A percentile compares a stretch with the other conserved stretches of the same genome.
Conservation (phyloP, 106 monocot genomes). For the Apostasia shenzhenica region DNA sequence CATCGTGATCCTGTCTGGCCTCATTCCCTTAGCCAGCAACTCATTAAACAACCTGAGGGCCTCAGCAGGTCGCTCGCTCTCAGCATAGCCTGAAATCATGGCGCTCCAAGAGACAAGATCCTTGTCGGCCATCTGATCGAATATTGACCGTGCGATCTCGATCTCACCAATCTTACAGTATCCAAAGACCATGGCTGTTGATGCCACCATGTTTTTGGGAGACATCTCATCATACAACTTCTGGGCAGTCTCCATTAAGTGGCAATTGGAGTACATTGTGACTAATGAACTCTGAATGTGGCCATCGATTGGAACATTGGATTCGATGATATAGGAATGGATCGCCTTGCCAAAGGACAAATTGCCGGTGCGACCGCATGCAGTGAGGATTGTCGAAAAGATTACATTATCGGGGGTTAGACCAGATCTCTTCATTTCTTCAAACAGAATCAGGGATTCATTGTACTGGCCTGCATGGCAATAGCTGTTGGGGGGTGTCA, state of each 20-base stretch:
- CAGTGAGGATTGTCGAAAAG: constrained; percentile 41
- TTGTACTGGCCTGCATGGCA: constrained; percentile 47
- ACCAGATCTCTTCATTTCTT: constrained; percentile 37
- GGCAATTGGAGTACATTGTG: constrained; percentile 57
- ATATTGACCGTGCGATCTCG: constrained; percentile 38
- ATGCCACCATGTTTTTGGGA: constrained; percentile 41
- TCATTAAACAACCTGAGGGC: constrained; percentile 52
- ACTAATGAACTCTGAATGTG: constrained; percentile 41
- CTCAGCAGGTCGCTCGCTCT: constrained; percentile 47
- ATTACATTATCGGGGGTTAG: constrained; percentile 28
- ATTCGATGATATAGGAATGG: constrained; percentile 36
- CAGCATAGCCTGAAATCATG: constrained; percentile 56
- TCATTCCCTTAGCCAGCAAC: constrained; percentile 29
- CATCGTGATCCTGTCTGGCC: constrained; percentile 50
- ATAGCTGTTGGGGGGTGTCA: constrained; percentile 35
- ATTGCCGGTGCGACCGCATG: constrained; percentile 39
- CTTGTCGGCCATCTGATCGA: constrained; percentile 36
- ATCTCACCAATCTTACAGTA: constrained; percentile 42
- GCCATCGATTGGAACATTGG: constrained; percentile 17
- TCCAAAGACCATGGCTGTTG: constrained; percentile 61
- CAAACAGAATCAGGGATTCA: constrained; percentile 57
- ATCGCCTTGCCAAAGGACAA: constrained; percentile 21
- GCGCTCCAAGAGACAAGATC: constrained; percentile 66
- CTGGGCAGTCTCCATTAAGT: constrained; percentile 41
- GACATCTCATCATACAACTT: constrained; percentile 34